Conservation (phyloP, 192 early-diverging fungal species). For the Coemansia sp. region DNA sequence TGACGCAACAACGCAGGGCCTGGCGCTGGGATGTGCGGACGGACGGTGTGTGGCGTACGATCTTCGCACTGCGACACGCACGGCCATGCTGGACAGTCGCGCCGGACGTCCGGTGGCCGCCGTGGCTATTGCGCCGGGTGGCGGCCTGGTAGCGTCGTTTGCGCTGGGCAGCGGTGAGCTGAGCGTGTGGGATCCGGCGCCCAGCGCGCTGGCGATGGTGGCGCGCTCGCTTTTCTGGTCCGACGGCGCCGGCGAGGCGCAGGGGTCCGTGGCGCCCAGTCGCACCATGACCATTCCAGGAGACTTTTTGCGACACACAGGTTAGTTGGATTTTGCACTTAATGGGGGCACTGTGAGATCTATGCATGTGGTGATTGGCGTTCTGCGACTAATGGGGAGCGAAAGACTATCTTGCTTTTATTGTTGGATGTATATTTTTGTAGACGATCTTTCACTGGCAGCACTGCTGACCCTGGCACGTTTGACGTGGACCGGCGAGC, state of each 20-base stretch:
- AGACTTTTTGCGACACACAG: conserved; percentile 28
- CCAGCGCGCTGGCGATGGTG: conserved; percentile 51
- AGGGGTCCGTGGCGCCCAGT: conserved; percentile 33
- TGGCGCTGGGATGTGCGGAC: conserved; percentile 38
- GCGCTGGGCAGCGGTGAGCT: conserved; percentile 33
- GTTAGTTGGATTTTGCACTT: conserved; percentile 12
- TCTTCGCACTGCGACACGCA: conserved; percentile 44
- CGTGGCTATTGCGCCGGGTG: conserved; percentile 47
- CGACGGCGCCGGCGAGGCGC: conserved; percentile 3
- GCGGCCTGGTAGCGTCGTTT: conserved; percentile 52
- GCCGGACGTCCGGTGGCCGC: conserved; percentile 28
- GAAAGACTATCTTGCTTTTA: neutral
- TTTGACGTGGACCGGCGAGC: conserved; percentile 44
- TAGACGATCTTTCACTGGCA: conserved; percentile 20
- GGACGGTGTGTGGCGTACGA: conserved; percentile 47
- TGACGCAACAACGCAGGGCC: conserved; percentile 33
- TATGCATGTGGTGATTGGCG: neutral
- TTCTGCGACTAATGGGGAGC: neutral
- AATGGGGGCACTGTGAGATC: neutral
- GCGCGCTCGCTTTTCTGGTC: conserved; percentile 47
- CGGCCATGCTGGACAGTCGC: conserved; percentile 27
- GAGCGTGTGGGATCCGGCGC: conserved; percentile 50
- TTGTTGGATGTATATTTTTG: conserved; percentile 3
- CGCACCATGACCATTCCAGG: conserved; percentile 47
- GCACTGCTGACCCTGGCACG: conserved; percentile 18